Evolutionary conservation across 176 grass and related monocot species (phyloP), one percentile per base, ranked within the genome.

Genomic region (Bonia amplexicaulis): DNA sequence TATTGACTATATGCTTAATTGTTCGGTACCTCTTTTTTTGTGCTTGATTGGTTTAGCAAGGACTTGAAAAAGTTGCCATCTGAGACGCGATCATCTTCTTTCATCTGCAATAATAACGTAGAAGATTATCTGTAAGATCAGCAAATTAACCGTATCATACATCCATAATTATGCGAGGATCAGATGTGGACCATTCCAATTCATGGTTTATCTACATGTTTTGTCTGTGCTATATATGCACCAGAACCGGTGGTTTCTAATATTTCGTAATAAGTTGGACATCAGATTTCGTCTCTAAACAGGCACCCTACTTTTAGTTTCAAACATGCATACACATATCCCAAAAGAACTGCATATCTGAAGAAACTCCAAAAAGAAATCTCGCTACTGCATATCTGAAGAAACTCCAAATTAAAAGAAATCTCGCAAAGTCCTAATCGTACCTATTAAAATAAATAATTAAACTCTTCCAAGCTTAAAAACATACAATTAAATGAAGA

Each of bases 61-160:
- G 47, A 80, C 80, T 70, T 89, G 39, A 70, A 76, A 76, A 87
- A 80, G 14, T 80, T 69, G 1, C 37, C 59, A 72, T 84, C 81
- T 0, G 9, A 40, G 55, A 66, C 63, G 6, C 20, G 22, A 45
- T 51, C 31, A 57, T 65, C 69, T 53, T 84, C 25, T 89, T 79
- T 72, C 2, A 68, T 81, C 80, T 90, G 66, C 29, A 77, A 59
- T 13, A 58, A 33, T 29, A 71, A 46, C 40, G 49, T 68, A 13
- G 39, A 76, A 51, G 31, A 61, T 51, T 48, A 29, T 62, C 48
- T 85, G 15, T 65, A 71, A 46, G 33, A 65, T 76, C 31, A 85
- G 40, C 16, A 67, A 70, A n/a, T n/a, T n/a, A n/a, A 72, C 10
- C 80, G 37, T 6, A 78, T 59, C 42, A 12, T 55, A 19, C 23